Evolutionary conservation across 306 rosid genomes (phyloP), one percentile per base, ranked within the genome.

Genomic region (Betula pendula): DNA sequence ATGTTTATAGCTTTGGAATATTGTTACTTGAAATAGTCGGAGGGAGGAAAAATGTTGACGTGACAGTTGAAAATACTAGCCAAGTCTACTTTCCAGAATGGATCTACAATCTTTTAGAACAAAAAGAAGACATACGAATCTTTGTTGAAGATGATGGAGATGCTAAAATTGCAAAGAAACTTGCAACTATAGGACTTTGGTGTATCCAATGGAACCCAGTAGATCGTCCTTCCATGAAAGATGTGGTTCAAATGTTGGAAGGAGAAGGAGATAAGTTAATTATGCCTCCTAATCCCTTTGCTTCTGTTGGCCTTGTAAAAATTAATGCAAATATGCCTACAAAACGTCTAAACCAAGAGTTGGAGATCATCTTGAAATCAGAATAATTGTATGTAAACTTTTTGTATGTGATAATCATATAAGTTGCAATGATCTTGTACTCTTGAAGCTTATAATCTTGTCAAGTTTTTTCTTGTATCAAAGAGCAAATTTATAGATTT

Each of bases 171-270:
- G 83, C 76, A 17, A 80, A 80, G 56, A 86, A 67, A 66, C 68
- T 85, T 0, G 83, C 84, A 1, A 45, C 77, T 43, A 84, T 82
- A 1, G 89, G 86, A 42, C 80, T 85, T 5, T 85, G 86, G 89
- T 85, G 84, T 56, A 79, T 85, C 16, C 83, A 85, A 13, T 85
- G 86, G 86, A 72, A 85, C 6, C 86, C 86, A 0, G 29, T 56
- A 6, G 71, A 85, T 17, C 87, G 89, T 7, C 89, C 89, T n/a
- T 80, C 83, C 3, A 85, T 85, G 59, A 82, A 68, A 53, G 16
- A 25, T 10, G 84, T 80, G 35, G 65, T 85, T 0, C 77, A 80
- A 77, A 82, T 80, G 87, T 65, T 85, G 17, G 87, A 82, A 66
- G 81, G 79, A 16, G 87, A 82, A 71, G 81, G 79, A 16, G 80